Conservation (phyloP, 352 stramenopile genomes). For the Pythium phragmiticola region DNA sequence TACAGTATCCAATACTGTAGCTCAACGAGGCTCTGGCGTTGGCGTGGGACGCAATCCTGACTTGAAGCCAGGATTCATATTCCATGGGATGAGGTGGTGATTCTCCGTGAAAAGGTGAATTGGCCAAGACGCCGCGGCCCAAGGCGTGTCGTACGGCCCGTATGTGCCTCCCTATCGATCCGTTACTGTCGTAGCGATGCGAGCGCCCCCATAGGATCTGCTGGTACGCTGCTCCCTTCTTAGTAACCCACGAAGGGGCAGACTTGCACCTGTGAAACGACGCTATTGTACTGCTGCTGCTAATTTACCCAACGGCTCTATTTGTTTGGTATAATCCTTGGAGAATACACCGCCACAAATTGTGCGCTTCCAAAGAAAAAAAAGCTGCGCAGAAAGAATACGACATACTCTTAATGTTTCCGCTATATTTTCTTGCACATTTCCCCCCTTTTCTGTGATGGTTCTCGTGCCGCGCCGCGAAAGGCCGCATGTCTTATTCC, state of each 20-base stretch:
- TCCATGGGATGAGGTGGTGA: neutral
- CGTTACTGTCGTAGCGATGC: conserved; percentile 9
- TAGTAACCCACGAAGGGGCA: neutral
- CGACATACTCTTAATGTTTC: neutral
- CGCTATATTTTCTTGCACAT: neutral
- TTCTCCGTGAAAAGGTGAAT: conserved; percentile 10
- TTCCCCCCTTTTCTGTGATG: neutral
- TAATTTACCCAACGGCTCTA: neutral
- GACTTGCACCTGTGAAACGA: neutral
- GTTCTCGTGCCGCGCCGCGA: neutral
- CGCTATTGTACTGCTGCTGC: neutral
- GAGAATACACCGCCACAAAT: neutral
- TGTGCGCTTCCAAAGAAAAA: too few species aligned
- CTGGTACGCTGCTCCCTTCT: neutral
- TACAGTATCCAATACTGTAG: neutral
- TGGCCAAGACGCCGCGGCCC: conserved; percentile 5
- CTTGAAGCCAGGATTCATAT: neutral
- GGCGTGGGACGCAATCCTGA: neutral
- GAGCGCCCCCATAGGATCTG: neutral
- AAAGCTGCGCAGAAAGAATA: neutral
- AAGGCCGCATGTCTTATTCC: neutral
- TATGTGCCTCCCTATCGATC: neutral
- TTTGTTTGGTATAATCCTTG: neutral
- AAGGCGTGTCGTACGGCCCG: neutral
- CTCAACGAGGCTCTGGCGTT: neutral